A percentile compares a stretch with the other conserved stretches of the same genome.
These are phyloP conservation scores for Ustulina deusta DNA, from an alignment of 2,329 filamentous ascomycete species.

Conservation along the genomic window DNA sequence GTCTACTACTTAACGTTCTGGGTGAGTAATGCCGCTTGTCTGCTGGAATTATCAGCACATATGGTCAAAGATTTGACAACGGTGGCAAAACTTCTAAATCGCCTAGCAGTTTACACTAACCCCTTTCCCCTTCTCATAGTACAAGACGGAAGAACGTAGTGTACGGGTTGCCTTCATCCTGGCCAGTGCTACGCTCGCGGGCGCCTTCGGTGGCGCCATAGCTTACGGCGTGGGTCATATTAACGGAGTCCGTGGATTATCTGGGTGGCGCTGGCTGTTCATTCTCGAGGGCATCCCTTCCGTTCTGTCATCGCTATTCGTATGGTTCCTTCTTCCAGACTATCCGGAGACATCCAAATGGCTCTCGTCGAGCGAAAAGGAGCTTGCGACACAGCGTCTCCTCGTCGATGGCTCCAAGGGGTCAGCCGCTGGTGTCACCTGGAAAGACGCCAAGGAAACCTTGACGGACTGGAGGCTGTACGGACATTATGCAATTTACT, in stretches of 20 bases:
- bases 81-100: neutral
- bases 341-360: slow-evolving; percentile 74
- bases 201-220: slow-evolving; percentile 80
- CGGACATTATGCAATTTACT: slow-evolving; percentile 70
- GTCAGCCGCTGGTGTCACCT: slow-evolving; percentile 71
- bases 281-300: slow-evolving; percentile 57
- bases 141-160: slow-evolving; percentile 76
- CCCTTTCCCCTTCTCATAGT: slow-evolving; percentile 52
- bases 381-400: slow-evolving; percentile 62
- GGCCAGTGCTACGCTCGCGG: slow-evolving; percentile 75
- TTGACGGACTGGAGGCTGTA: slow-evolving; percentile 76
- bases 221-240: slow-evolving; percentile 80
- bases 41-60: neutral
- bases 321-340: slow-evolving; percentile 74
- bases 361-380: slow-evolving; percentile 69
- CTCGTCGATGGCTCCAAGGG: slow-evolving; percentile 64
- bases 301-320: slow-evolving; percentile 66
- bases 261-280: slow-evolving; percentile 80
- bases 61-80: neutral
- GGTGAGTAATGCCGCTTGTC: slow-evolving; percentile 40
- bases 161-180: slow-evolving; percentile 79
- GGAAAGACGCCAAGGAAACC: slow-evolving; percentile 76
- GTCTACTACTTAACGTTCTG: slow-evolving; percentile 78
- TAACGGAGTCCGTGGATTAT: slow-evolving; percentile 70
- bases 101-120: neutral